A percentile compares a stretch with the other conserved stretches of the same genome.
Conservation (phyloP, 2,329 filamentous ascomycete genomes). For the Cladosporium sp. region DNA sequence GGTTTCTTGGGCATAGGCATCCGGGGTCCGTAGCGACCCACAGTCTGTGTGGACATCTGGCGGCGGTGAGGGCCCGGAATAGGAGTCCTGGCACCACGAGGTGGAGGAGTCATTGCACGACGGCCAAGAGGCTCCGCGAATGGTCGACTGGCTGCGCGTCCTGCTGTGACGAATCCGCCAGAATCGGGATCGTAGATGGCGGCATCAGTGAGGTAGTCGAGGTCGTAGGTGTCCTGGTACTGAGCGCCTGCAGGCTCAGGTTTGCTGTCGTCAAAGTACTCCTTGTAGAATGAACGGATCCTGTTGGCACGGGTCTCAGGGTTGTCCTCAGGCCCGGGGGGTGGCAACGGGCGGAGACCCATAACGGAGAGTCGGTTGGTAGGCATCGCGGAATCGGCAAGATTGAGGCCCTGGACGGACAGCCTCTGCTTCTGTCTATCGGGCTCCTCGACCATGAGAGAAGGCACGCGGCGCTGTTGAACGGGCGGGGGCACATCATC, state of each 20-base stretch:
- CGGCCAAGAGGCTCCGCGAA: conserved; percentile 82
- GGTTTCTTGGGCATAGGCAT: conserved; percentile 43
- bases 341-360: conserved; percentile 77
- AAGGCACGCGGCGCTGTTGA: neutral
- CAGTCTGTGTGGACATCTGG: conserved; percentile 42
- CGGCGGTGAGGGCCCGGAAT: conserved; percentile 37
- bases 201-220: conserved; percentile 65
- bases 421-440: conserved; percentile 12
- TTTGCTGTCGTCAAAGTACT: conserved; percentile 91
- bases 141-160: conserved; percentile 44
- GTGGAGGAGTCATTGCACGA: conserved; percentile 93
- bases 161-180: conserved; percentile 47
- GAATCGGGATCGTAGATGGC: conserved; percentile 53
- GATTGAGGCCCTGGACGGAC: conserved; percentile 11
- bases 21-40: conserved; percentile 18
- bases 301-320: conserved; percentile 92
- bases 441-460: conserved; percentile 4
- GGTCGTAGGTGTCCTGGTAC: conserved; percentile 71
- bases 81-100: conserved; percentile 57
- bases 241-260: conserved; percentile 33
- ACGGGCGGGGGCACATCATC: conserved; percentile 6
- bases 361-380: conserved; percentile 48
- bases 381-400: conserved; percentile 16
- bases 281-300: conserved; percentile 98
- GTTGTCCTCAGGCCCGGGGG: conserved; percentile 75